Conservation (phyloP, 495 filamentous ascomycete genomes). For the Astrothelium macrocarpum region DNA sequence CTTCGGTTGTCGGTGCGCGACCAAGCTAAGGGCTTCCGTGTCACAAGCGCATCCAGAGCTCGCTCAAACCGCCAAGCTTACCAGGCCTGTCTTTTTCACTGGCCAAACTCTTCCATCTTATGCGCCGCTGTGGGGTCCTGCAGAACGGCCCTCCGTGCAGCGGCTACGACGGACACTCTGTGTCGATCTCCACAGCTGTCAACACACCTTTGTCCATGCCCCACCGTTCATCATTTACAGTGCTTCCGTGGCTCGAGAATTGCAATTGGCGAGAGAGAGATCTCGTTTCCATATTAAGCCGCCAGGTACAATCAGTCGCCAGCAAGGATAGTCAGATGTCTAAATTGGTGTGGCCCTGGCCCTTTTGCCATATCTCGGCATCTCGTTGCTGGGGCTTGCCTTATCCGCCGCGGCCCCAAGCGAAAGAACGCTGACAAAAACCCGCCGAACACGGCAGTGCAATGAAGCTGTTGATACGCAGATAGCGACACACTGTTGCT, state of each 20-base stretch:
- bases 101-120: background rate
- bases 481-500: background rate
- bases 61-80: background rate
- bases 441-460: background rate
- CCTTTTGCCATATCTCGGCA: background rate
- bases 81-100: background rate
- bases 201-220: background rate
- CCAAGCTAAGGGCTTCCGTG: background rate
- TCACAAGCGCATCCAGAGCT: background rate
- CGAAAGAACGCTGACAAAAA: background rate
- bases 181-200: background rate
- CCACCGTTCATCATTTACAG: background rate
- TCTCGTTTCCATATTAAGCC: background rate
- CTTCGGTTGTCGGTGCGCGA: slow-evolving; percentile 1
- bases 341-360: background rate
- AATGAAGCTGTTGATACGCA: background rate
- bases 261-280: background rate
- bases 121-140: background rate
- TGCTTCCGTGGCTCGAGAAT: background rate
- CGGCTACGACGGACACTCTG: background rate
- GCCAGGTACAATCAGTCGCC: background rate
- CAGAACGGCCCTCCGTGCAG: background rate
- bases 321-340: background rate
- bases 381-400: background rate
- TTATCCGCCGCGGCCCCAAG: background rate